Base-by-base conservation (phyloP, 805 yeast genomes). In the Starmerella vitae region DNA sequence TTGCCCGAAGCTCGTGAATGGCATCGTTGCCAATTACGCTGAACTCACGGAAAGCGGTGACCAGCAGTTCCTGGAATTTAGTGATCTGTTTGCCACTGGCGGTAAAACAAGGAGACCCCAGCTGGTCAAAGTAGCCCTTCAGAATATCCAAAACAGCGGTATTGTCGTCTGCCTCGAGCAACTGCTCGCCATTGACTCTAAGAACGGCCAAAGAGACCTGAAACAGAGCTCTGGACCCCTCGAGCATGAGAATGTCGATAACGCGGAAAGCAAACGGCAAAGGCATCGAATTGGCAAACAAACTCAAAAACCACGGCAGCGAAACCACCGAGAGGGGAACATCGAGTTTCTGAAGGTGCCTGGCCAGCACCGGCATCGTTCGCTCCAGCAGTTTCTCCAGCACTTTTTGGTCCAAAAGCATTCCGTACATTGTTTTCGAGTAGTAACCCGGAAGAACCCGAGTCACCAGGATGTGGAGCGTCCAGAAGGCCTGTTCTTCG, bases 401-500 rank as follows among this genome's bases (percentile, higher is more conserved):
- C 1, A 91, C 98, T 50, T 76, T 74, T 62, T 91, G 98, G 56
- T 91, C 99, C 27, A 91, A 64, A 22, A 91, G 63, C 1, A 95
- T 91, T 20, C 99, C 99, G 54, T 88, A 88, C 98, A 91, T 91
- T 0, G 96, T 88, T 52, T 76, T 83, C 3, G 97, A 86, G 55
- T 91, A 91, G 59, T 91, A 91, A 0, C 98, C 98, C 0, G 97
- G 97, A 3, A 85, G 80, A 43, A 81, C 71, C 29, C 74, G 70
- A 43, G 85, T 94, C 62, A 96, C 85, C 3, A 91, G 60, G 14
- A 73, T 71, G 39, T 76, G 72, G 41, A 91, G 66, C 42, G 88
- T 74, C 97, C 97, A 91, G 55, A 84, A 91, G 0, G 95, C 97
- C 59, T 91, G 97, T 48, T 88, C 98, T 58, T 91, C 99, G 7